Evolutionary conservation across 176 grass and related monocot genomes (phyloP).

Genomic region (Zoysia pacifica): DNA sequence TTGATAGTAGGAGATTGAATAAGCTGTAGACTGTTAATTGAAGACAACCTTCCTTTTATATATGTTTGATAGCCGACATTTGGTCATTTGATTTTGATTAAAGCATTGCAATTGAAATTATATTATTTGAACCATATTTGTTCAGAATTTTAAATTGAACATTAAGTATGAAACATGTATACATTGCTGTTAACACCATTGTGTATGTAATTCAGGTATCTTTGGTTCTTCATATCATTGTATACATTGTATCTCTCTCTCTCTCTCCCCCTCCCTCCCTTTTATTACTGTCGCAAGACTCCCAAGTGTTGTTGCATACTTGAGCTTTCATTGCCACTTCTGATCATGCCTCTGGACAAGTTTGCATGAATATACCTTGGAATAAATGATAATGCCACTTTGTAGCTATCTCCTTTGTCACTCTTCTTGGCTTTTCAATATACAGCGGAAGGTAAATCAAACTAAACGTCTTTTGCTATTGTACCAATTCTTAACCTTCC

Average conservation of each 20-base stretch:
- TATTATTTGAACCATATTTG: too few relatives aligned
- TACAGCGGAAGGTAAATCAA: conserved; percentile 80
- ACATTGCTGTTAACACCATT: conserved; percentile 66
- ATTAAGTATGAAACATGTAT: too few relatives aligned
- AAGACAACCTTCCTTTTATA: too few relatives aligned
- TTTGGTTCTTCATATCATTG: not conserved
- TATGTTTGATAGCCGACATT: too few relatives aligned
- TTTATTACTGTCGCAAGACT: too few relatives aligned
- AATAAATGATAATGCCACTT: conserved; percentile 62
- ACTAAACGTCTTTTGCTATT: conserved; percentile 18
- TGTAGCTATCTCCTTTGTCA: conserved; percentile 81
- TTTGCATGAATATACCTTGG: conserved; percentile 86
- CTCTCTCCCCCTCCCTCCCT: not conserved
- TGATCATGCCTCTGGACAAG: conserved; percentile 47
- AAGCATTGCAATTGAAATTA: too few relatives aligned
- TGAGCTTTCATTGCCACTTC: conserved; percentile 14
- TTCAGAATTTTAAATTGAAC: too few relatives aligned
- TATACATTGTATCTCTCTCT: not conserved
- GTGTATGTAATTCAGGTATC: conserved; percentile 85
- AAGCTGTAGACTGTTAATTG: too few relatives aligned
- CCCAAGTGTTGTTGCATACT: too few relatives aligned
- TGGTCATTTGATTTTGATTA: too few relatives aligned
- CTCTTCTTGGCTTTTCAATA: conserved; percentile 82
- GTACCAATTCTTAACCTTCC: not conserved
- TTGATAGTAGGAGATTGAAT: conserved; percentile 73